Base-by-base conservation (phyloP, 805 yeast genomes). In the Metahyphopichia silvanorum region DNA sequence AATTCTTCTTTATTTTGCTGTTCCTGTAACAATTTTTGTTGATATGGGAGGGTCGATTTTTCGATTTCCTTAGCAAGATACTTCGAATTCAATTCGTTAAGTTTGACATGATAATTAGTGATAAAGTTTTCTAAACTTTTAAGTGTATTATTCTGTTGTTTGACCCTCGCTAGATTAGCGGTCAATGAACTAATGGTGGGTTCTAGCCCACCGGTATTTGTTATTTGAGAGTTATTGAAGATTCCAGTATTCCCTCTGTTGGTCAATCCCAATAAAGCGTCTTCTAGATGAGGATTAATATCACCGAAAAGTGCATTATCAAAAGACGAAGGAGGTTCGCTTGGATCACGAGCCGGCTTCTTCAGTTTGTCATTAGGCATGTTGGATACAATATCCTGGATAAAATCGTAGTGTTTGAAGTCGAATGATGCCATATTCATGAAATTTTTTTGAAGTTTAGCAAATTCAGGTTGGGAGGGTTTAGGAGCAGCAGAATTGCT, bases 251-350 rank as follows among this genome's bases (percentile, higher is more conserved):
- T 60, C 11, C 69, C 62, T 33, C 66, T 66, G 24, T 72, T 67
- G 38, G 66, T 66, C 3, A 70, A 52, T 0, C 77, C 78, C 19
- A 76, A 44, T 8, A 76, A 53, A 24, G 64, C 56, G 39, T 75
- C 81, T 43, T 77, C 82, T 18, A 76, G 35, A 18, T 53, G 43
- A 5, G 69, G 64, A 42, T 71, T 66, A 13, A 76, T 68, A 49
- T 78, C 84, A 16, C 83, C 81, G 54, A 77, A 79, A 59, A 79
- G 60, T 2, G 82, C 82, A 16, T 70, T 69, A 40, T 77, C 82
- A 50, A 76, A 76, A 3, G 77, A 37, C 9, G 32, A 5, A 20
- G 21, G n/a, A 25, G 33, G 12, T 16, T 31, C 16, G 7, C 23
- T 24, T 11, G 16, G 18, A 28, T 38, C 35, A 27, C 35, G 25